phyloP scores from a whole-genome alignment of 1,284 basidiomycete genomes.

The Apiotrichum gamsii region DNA sequence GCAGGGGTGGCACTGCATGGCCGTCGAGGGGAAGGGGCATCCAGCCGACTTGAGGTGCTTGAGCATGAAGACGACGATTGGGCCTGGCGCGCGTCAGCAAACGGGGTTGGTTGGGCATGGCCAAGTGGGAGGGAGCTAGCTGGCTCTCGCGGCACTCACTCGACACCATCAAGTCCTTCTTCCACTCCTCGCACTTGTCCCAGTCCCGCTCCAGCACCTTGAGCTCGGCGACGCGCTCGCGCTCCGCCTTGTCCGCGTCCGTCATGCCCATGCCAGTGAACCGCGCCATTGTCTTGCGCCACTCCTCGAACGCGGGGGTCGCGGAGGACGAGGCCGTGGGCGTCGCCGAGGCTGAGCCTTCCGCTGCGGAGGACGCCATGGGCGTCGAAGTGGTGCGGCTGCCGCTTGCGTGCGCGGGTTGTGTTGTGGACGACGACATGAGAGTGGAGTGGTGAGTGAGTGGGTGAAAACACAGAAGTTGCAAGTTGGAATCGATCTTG shows the following conservation, averaged over 20 bases:
- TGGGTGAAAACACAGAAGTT: too few relatives aligned
- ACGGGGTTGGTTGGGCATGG: too few relatives aligned
- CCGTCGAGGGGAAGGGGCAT: conserved; percentile 59
- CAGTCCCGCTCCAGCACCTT: conserved; percentile 44
- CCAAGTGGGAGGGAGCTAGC: too few relatives aligned
- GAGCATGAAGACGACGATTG: conserved; percentile 77
- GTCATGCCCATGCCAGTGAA: conserved; percentile 47
- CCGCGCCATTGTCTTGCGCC: conserved; percentile 41
- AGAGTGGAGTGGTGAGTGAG: too few relatives aligned
- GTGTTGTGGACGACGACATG: too few relatives aligned
- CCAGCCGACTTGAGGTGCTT: conserved; percentile 67
- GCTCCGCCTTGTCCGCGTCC: conserved; percentile 31
- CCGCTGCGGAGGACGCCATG: too few relatives aligned
- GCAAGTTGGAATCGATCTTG: too few relatives aligned
- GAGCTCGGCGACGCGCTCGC: conserved; percentile 8
- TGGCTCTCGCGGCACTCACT: too few relatives aligned
- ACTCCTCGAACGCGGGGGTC: conserved; percentile 42
- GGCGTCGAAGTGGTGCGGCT: too few relatives aligned
- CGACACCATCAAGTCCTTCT: conserved; percentile 46
- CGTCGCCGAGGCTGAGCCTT: too few relatives aligned
- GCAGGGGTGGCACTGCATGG: conserved; percentile 78
- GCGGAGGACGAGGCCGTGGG: background rate
- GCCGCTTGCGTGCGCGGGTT: too few relatives aligned
- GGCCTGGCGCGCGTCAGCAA: conserved; percentile 54
- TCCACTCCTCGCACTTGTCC: conserved; percentile 50